These are phyloP conservation scores for Cercospora sp. DNA, from an alignment of 2,329 filamentous ascomycete species.

Conservation along the genomic window DNA sequence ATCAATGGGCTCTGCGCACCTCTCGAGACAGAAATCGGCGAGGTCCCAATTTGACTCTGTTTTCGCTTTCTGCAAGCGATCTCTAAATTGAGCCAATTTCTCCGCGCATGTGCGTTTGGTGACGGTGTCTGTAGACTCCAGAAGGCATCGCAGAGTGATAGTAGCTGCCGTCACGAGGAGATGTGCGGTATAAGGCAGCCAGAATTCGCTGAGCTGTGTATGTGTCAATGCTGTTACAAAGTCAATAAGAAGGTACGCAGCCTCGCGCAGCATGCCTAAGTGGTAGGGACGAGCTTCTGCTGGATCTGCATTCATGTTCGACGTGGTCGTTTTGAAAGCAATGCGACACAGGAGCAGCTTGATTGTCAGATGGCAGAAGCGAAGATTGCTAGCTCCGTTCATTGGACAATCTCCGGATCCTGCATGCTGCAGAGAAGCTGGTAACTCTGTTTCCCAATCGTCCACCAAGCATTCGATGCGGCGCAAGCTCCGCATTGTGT, in stretches of 20 bases:
- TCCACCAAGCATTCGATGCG: constrained; percentile 40
- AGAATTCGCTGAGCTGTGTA: constrained; percentile 55
- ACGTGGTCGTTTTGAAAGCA: constrained; percentile 30
- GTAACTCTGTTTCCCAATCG: constrained; percentile 38
- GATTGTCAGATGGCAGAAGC: constrained; percentile 45
- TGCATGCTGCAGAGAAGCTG: constrained; percentile 27
- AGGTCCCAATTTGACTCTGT: constrained; percentile 50
- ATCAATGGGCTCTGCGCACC: constrained; percentile 42
- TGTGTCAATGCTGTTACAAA: constrained; percentile 52
- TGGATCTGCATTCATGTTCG: constrained; percentile 32
- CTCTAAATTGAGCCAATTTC: constrained; percentile 15
- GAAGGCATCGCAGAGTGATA: constrained; percentile 53
- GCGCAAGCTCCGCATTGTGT: constrained; percentile 37
- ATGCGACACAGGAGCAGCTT: constrained; percentile 44
- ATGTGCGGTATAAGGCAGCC: constrained; percentile 55
- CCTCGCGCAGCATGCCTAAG: constrained; percentile 50
- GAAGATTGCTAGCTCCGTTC: constrained; percentile 40
- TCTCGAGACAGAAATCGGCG: constrained; percentile 55
- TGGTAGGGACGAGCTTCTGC: constrained; percentile 31
- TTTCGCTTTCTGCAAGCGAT: constrained; percentile 12
- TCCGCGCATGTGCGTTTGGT: constrained; percentile 52
- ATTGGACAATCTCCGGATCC: not conserved
- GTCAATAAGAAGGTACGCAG: constrained; percentile 53
- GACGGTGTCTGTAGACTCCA: constrained; percentile 53
- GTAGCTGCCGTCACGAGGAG: constrained; percentile 57